Conservation (phyloP, 2,329 filamentous ascomycete species). For the Aspergillus sp. region DNA sequence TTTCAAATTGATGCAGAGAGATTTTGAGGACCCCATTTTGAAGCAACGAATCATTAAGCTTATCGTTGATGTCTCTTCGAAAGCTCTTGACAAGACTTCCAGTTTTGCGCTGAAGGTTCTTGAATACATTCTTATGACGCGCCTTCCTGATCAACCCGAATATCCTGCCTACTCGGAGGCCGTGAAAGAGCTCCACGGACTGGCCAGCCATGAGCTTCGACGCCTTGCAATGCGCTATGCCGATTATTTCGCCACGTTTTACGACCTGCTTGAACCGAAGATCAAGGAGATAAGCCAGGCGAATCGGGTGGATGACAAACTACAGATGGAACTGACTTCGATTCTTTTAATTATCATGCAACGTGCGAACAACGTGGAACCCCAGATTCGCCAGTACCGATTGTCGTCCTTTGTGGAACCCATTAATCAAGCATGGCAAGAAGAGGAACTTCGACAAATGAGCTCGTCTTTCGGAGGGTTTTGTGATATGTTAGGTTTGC, state of each 20-base stretch:
- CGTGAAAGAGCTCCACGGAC: conserved; percentile 81
- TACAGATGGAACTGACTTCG: conserved; percentile 80
- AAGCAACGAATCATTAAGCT: conserved; percentile 78
- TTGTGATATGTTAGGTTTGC: conserved; percentile 74
- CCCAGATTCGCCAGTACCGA: conserved; percentile 67
- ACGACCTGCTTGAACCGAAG: conserved; percentile 79
- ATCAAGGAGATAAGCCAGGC: conserved; percentile 73
- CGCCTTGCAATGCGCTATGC: conserved; percentile 87
- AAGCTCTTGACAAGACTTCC: conserved; percentile 72
- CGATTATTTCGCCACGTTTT: conserved; percentile 83
- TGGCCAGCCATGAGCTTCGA: conserved; percentile 84
- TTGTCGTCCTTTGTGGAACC: conserved; percentile 78
- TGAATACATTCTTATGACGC: conserved; percentile 84
- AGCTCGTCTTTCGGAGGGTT: conserved; percentile 77
- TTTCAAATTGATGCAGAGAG: conserved; percentile 39
- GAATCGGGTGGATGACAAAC: conserved; percentile 75
- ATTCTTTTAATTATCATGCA: conserved; percentile 96
- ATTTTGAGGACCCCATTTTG: conserved; percentile 69
- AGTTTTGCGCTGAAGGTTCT: conserved; percentile 85
- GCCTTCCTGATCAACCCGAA: conserved; percentile 70
- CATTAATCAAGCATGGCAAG: conserved; percentile 76
- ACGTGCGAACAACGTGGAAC: conserved; percentile 73
- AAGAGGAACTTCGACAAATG: conserved; percentile 64
- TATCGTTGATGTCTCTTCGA: conserved; percentile 80
- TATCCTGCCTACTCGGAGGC: conserved; percentile 78